Evolutionary conservation across 1,139 yeast species (phyloP), one percentile per base, ranked within the genome.

Genomic region (Blastobotrys capitulatus): DNA sequence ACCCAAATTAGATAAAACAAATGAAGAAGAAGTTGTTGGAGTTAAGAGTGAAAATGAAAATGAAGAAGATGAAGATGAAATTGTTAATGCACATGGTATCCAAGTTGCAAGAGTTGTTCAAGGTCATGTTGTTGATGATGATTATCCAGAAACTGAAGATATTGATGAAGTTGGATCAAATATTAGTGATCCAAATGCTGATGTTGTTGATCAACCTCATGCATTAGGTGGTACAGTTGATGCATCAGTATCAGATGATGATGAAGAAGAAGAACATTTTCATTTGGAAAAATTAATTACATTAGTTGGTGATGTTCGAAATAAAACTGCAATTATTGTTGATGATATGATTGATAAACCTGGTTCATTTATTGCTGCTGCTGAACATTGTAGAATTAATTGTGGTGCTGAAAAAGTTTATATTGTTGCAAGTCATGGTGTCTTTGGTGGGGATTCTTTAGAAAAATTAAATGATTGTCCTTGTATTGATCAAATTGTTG

Each of bases 281-380:
- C 75, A 76, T n/a, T 80, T 80, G 60, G 97, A 92, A 68, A 88
- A 88, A 67, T 78, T 90, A 64, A 92, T 94, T 64, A 92, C 98
- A 12, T 76, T 94, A 53, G 99, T 94, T 42, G 99, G 99, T 56
- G 95, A 92, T 64, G 99, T 94, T 44, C 81, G 84, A 57, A 84
- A 81, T 60, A 86, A 86, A 67, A 86, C 95, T 5, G 97, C 97
- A 26, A 86, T 94, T 59, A 86, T 94, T 52, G 75, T 94, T 56
- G 98, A 94, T 69, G 98, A 94, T 66, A 87, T 92, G 94, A 84
- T 94, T 60, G 98, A 92, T 64, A 86, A 94, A 65, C 96, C 97
- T 42, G 84, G 84, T 55, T 82, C 95, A 13, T 90, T 89, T 65
- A 85, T 94, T 58, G 92, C 97, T 38, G 98, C 98, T 43, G 98